Evolutionary conservation across 2,329 filamentous ascomycete genomes (phyloP).

Genomic region (Aspergillus pseudoglaucus): DNA sequence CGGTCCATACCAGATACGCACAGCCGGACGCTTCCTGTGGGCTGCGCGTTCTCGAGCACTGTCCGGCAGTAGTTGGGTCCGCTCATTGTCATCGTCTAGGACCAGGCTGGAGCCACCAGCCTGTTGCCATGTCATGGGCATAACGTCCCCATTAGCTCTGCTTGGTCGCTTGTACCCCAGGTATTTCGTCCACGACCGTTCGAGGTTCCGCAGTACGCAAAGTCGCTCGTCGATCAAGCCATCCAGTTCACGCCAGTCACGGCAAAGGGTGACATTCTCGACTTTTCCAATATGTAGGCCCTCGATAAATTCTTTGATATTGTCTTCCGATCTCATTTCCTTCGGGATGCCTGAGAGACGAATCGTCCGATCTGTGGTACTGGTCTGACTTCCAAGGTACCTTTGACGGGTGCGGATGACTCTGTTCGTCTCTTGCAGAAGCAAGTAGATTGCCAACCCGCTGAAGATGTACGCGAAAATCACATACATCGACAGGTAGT

Average conservation of each 20-base stretch:
- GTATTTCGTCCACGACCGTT: constrained; percentile 75
- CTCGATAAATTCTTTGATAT: constrained; percentile 81
- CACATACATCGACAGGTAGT: constrained; percentile 86
- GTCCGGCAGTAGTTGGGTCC: constrained; percentile 52
- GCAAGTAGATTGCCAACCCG: constrained; percentile 69
- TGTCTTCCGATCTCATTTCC: constrained; percentile 71
- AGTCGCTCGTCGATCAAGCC: constrained; percentile 62
- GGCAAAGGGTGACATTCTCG: constrained; percentile 77
- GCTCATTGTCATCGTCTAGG: constrained; percentile 49
- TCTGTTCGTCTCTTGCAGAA: constrained; percentile 74
- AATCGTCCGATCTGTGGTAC: constrained; percentile 92
- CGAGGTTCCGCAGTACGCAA: constrained; percentile 62
- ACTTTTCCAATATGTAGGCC: constrained; percentile 84
- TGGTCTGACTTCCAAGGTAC: constrained; percentile 87
- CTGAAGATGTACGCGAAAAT: constrained; percentile 94
- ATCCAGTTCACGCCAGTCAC: constrained; percentile 80
- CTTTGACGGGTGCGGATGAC: constrained; percentile 82
- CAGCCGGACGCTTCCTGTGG: constrained; percentile 53
- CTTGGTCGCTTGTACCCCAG: constrained; percentile 53
- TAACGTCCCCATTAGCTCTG: constrained; percentile 28
- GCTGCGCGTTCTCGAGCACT: constrained; percentile 36
- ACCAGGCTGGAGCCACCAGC: constrained; percentile 27
- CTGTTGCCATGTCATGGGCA: constrained; percentile 48
- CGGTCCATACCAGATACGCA: constrained; percentile 71
- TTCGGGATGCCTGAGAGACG: constrained; percentile 79